phyloP scores from a whole-genome alignment of 2,329 filamentous ascomycete species.

The Aspergillus cejpii region DNA sequence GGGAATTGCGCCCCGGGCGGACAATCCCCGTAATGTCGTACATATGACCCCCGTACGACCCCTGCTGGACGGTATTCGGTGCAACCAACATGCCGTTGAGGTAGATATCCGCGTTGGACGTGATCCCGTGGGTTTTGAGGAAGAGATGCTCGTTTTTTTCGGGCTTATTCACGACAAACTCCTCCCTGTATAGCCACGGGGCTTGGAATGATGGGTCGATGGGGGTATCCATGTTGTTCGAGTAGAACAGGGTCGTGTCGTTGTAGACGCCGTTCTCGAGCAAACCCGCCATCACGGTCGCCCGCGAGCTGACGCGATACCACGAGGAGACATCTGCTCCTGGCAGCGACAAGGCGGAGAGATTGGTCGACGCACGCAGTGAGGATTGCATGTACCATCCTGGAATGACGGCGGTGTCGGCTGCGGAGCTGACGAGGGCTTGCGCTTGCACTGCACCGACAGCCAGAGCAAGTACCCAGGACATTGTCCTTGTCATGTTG shows the following conservation, averaged over 20 bases:
- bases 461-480: too few relatives aligned
- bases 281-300: conserved; percentile 54
- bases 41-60: conserved; percentile 51
- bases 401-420: conserved; percentile 24
- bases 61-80: conserved; percentile 45
- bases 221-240: conserved; percentile 41
- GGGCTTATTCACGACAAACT: conserved; percentile 40
- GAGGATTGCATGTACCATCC: conserved; percentile 49
- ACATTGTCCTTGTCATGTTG: too few relatives aligned
- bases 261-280: conserved; percentile 49
- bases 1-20: conserved; percentile 41
- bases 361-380: conserved; percentile 30
- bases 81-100: conserved; percentile 52
- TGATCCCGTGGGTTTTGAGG: conserved; percentile 54
- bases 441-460: neutral
- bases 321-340: conserved; percentile 47
- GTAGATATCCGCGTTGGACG: conserved; percentile 54
- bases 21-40: conserved; percentile 49
- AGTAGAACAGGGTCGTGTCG: conserved; percentile 52
- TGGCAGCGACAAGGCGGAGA: conserved; percentile 38
- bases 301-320: conserved; percentile 47
- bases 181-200: conserved; percentile 55
- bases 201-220: conserved; percentile 45
- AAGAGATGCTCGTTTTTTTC: conserved; percentile 42
- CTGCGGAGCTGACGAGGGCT: conserved; percentile 19